Base-by-base conservation (phyloP, 495 filamentous ascomycete species). In the Hypoxylon perforatum region DNA sequence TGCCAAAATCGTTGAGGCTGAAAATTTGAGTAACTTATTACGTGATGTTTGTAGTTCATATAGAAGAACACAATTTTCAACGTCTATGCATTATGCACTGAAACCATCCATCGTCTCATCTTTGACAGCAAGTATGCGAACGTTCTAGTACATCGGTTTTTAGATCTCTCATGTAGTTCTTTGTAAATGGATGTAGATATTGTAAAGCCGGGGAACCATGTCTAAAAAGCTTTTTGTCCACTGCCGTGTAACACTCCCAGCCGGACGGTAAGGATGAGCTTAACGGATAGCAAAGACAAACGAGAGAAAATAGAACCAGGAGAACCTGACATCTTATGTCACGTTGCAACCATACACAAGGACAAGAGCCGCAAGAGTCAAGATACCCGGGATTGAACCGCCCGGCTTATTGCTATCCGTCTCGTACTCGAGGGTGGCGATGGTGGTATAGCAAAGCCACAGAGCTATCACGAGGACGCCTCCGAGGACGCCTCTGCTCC, bases 191-290 rank as follows among this genome's bases (percentile, higher is more conserved):
- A n/a, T n/a, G n/a, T 48, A 41, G 49, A 9, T 10, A 17, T 19
- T 42, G 49, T 50, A 30, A 19, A 35, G 9, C 19, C 42, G 12
- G 46, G 52, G 42, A 38, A 19, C 4, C 15, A 19, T 46, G 38
- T 18, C 18, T 23, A 33, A 19, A 28, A 50, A 57, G 22, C 46
- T 17, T 36, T 17, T 28, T 18, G 19, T 21, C 23, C 47, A 35
- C 30, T 46, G 47, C 17, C 28, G 54, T 65, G 61, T 58, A 58
- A 65, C 61, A 33, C 21, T 6, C 14, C 12, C 18, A 54, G 36
- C 39, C 9, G 39, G 7, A 6, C 4, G 49, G 48, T 12, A 30
- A 18, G 48, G 28, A 9, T 30, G 42, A 36, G 19, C 17, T 0
- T 45, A 10, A 23, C 10, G 18, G 8, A 63, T 22, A 17, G 44